Percentiles rank a stretch among this genome's conserved stretches.
Evolutionary conservation across 345 rosid species (phyloP).

Genomic region (Rhodamnia rubescens): DNA sequence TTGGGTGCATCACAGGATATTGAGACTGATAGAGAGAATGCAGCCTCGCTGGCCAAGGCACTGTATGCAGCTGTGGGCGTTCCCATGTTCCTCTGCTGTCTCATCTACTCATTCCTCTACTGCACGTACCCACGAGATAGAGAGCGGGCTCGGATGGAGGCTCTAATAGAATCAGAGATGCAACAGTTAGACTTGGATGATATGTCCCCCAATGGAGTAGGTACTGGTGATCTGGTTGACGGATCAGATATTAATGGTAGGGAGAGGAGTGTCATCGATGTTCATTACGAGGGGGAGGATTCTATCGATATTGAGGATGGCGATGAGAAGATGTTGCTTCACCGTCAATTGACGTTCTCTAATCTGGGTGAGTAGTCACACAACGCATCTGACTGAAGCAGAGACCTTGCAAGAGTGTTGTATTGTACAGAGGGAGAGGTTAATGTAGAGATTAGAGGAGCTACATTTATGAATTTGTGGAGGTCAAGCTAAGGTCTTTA

Average conservation of each 20-base stretch:
- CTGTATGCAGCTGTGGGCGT: conserved; percentile 65
- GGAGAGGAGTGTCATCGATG: conserved; percentile 22
- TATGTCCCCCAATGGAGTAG: neutral
- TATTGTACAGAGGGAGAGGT: neutral
- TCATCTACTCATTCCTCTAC: conserved; percentile 70
- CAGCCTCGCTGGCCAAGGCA: conserved; percentile 69
- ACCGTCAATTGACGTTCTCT: conserved; percentile 27
- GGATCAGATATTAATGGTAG: neutral
- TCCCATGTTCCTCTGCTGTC: conserved; percentile 70
- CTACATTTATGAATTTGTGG: neutral
- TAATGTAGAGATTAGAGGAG: neutral
- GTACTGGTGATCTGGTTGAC: conserved; percentile 6
- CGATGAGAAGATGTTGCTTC: conserved; percentile 25
- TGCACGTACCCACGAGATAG: conserved; percentile 69
- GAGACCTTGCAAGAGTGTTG: neutral
- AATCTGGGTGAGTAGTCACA: conserved; percentile 12
- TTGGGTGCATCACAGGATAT: conserved; percentile 32
- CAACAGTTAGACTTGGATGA: conserved; percentile 17
- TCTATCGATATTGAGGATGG: conserved; percentile 16
- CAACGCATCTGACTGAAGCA: neutral
- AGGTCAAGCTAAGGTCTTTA: neutral
- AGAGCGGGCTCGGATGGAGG: conserved; percentile 72
- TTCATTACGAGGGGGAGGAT: conserved; percentile 17
- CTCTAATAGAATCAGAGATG: conserved; percentile 68
- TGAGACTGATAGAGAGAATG: conserved; percentile 61